phyloP scores from a whole-genome alignment of 2,329 filamentous ascomycete species.

The Clarireedia paspali region DNA sequence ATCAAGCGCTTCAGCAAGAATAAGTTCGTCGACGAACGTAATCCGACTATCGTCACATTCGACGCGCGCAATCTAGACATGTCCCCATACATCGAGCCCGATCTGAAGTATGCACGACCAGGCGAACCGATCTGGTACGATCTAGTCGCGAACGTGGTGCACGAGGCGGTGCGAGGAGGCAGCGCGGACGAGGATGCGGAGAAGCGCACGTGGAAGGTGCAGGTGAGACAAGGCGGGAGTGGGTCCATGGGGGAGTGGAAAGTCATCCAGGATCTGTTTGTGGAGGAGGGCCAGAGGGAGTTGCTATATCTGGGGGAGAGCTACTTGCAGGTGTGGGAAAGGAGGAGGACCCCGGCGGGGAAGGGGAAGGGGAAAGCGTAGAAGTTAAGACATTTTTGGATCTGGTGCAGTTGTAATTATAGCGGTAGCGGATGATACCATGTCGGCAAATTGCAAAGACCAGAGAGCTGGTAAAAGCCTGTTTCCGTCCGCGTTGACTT shows the following conservation, averaged over 20 bases:
- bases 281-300: conserved; percentile 83
- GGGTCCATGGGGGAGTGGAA: conserved; percentile 75
- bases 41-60: conserved; percentile 97
- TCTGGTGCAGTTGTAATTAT: neutral
- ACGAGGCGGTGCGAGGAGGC: conserved; percentile 72
- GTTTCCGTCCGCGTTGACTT: too few species aligned
- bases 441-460: too few species aligned
- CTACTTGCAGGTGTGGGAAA: conserved; percentile 95
- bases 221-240: conserved; percentile 71
- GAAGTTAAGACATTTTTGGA: neutral
- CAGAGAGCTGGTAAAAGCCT: too few species aligned
- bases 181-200: conserved; percentile 84
- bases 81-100: conserved; percentile 84
- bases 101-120: conserved; percentile 59
- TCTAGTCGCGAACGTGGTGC: conserved; percentile 89
- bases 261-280: conserved; percentile 90
- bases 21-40: conserved; percentile 92
- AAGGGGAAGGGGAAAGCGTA: conserved; percentile 16
- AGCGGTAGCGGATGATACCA: too few species aligned
- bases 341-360: conserved; percentile 47
- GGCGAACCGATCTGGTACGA: conserved; percentile 91
- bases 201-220: conserved; percentile 88
- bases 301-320: conserved; percentile 87
- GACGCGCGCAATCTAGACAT: conserved; percentile 80
- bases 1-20: conserved; percentile 96